Evolutionary conservation across 208 protist genomes (phyloP).

Genomic region (Acanthamoeba lugdunensis): DNA sequence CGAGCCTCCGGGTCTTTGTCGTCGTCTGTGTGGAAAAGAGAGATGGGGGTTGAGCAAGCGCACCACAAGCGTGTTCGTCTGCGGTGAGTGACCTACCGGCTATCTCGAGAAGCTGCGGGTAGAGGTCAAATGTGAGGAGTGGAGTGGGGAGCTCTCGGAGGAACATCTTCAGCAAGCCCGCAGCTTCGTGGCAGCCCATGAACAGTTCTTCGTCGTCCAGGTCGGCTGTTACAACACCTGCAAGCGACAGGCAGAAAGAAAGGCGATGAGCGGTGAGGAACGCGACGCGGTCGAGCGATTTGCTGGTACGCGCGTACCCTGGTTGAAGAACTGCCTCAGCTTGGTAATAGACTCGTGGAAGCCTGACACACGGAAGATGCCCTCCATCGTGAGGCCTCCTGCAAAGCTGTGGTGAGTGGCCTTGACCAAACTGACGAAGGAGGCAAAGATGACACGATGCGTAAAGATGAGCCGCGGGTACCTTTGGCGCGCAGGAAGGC

Average conservation of each 20-base stretch:
- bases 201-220: conserved; percentile 21
- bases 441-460: background rate
- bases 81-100: background rate
- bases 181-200: conserved; percentile 14
- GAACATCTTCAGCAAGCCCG: conserved; percentile 54
- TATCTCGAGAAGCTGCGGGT: conserved; percentile 9
- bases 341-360: conserved; percentile 58
- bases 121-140: conserved; percentile 32
- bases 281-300: background rate
- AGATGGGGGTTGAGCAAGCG: background rate
- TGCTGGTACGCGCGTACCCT: background rate
- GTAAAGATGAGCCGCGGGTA: background rate
- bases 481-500: conserved; percentile 44
- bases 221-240: background rate
- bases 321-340: conserved; percentile 49
- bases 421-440: background rate
- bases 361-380: conserved; percentile 42
- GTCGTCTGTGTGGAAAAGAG: background rate
- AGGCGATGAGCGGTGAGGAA: background rate
- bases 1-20: background rate
- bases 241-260: background rate
- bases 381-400: background rate
- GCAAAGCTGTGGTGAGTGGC: background rate
- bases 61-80: background rate
- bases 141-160: conserved; percentile 23